Evolutionary conservation across 192 early-diverging fungal genomes (phyloP).

Genomic region (Backusella sp.): DNA sequence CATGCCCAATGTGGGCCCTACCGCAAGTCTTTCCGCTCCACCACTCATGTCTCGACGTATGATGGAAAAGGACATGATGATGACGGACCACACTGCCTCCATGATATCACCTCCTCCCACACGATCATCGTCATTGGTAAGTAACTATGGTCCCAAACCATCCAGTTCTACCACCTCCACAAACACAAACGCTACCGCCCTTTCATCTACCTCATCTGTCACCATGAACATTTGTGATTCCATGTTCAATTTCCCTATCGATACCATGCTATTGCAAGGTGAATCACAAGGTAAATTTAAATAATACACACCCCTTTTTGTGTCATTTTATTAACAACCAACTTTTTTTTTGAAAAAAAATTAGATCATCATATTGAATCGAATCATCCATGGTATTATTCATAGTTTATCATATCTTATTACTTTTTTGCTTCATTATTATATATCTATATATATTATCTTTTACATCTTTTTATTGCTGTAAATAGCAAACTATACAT

Average conservation of each 20-base stretch:
- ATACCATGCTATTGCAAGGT: neutral
- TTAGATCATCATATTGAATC: conserved; percentile 8
- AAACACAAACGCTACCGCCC: neutral
- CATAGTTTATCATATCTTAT: neutral
- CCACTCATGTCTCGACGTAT: neutral
- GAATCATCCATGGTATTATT: neutral
- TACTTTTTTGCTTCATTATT: neutral
- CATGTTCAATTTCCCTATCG: conserved; percentile 3
- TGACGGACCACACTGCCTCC: neutral
- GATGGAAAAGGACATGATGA: neutral
- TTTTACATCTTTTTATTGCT: neutral
- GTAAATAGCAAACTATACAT: neutral
- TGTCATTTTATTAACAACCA: neutral
- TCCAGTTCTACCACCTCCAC: conserved; percentile 8
- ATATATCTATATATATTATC: neutral
- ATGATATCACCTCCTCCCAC: neutral
- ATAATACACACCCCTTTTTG: neutral
- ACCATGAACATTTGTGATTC: conserved; percentile 4
- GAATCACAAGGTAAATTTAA: conserved; percentile 6
- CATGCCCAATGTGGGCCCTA: neutral
- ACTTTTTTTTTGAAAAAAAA: neutral
- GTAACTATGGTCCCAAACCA: conserved; percentile 1
- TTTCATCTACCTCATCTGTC: conserved; percentile 2
- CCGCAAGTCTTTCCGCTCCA: neutral
- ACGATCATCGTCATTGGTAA: neutral